Percentiles rank a stretch among this genome's conserved stretches.
phyloP scores from a whole-genome alignment of 2,329 filamentous ascomycete genomes.

The Paracamarosporium sp. region DNA sequence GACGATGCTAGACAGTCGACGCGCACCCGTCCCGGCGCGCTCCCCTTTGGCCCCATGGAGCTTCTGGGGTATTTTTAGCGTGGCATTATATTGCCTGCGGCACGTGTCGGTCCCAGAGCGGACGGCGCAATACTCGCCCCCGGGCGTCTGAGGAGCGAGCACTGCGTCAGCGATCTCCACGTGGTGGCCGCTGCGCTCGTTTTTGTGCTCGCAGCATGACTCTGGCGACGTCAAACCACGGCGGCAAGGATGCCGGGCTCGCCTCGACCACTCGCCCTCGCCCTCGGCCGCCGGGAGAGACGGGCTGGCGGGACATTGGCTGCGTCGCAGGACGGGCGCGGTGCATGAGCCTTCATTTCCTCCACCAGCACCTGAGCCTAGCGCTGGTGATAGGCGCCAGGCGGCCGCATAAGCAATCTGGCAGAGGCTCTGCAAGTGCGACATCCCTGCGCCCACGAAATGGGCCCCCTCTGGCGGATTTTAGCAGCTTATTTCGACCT shows the following conservation, averaged over 20 bases:
- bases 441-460: conserved; percentile 12
- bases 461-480: conserved; percentile 28
- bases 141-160: conserved; percentile 29
- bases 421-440: too few relatives aligned
- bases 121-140: conserved; percentile 34
- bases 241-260: background rate
- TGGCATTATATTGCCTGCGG: conserved; percentile 40
- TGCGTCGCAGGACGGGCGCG: background rate
- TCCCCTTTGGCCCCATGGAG: conserved; percentile 32
- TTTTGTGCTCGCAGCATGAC: conserved; percentile 14
- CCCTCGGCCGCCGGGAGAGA: conserved; percentile 18
- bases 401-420: conserved; percentile 27
- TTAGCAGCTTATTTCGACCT: conserved; percentile 22
- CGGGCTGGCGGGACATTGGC: conserved; percentile 14
- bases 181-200: conserved; percentile 30
- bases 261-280: background rate
- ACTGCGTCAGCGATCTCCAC: conserved; percentile 41
- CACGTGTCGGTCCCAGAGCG: conserved; percentile 39
- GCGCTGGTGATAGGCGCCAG: conserved; percentile 19
- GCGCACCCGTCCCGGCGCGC: conserved; percentile 18
- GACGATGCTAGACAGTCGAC: conserved; percentile 20
- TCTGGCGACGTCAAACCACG: too few relatives aligned
- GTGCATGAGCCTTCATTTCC: conserved; percentile 3
- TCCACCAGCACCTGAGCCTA: too few relatives aligned
- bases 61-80: conserved; percentile 36